phyloP scores from a whole-genome alignment of 345 rosid species.

The Acer yangbiense region DNA sequence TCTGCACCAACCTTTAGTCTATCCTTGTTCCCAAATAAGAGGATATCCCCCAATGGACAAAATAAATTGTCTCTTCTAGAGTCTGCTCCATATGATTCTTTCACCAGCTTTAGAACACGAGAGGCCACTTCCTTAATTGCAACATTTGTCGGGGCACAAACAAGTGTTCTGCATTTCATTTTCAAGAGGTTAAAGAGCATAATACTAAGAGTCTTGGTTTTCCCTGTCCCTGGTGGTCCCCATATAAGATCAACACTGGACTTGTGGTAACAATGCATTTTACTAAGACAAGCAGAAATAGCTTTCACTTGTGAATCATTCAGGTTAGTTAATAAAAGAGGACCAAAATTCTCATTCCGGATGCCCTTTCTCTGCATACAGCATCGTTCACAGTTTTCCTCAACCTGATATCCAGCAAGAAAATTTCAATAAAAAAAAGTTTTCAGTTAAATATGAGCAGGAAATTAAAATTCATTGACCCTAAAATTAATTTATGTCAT shows the following conservation, averaged over 20 bases:
- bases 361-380: not conserved
- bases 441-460: not conserved
- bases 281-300: slow-evolving; percentile 27
- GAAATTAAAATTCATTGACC: not conserved
- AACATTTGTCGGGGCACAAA: slow-evolving; percentile 55
- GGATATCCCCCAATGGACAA: slow-evolving; percentile 35
- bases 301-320: slow-evolving; percentile 41
- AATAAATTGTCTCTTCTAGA: slow-evolving; percentile 8
- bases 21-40: slow-evolving; percentile 46
- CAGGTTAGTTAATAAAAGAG: slow-evolving; percentile 20
- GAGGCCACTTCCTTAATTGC: slow-evolving; percentile 49
- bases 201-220: slow-evolving; percentile 43
- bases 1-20: slow-evolving; percentile 34
- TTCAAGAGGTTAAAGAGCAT: slow-evolving; percentile 36
- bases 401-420: slow-evolving; percentile 30
- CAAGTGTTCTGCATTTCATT: slow-evolving; percentile 40
- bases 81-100: slow-evolving; percentile 19
- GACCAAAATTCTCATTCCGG: not conserved
- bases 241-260: slow-evolving; percentile 43
- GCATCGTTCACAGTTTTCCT: slow-evolving; percentile 26
- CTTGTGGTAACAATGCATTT: slow-evolving; percentile 31
- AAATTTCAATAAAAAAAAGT: not conserved
- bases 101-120: slow-evolving; percentile 41
- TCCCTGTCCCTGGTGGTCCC: slow-evolving; percentile 70
- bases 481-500: no score